Evolutionary conservation across 2,329 filamentous ascomycete genomes (phyloP).

Genomic region (Colletotrichum aenigma): DNA sequence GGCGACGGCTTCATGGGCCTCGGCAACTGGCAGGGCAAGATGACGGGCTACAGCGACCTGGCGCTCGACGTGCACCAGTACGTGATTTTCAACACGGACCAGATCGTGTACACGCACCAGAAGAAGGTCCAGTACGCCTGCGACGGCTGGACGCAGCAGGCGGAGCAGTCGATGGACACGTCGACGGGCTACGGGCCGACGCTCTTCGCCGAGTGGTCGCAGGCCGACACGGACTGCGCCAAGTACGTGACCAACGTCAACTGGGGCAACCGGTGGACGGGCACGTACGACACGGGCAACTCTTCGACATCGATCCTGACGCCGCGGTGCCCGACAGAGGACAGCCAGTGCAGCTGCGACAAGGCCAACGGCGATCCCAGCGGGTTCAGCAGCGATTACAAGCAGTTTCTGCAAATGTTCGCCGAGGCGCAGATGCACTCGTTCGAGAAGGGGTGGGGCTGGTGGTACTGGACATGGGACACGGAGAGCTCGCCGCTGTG

Average conservation of each 20-base stretch:
- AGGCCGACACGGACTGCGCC: slow-evolving; percentile 96
- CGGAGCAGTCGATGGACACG: slow-evolving; percentile 72
- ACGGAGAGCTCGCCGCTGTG: slow-evolving; percentile 87
- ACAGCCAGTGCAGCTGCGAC: slow-evolving; percentile 72
- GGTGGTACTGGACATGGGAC: slow-evolving; percentile 99
- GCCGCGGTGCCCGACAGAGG: slow-evolving; percentile 75
- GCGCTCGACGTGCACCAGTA: slow-evolving; percentile 98
- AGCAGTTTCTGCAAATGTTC: slow-evolving; percentile 85
- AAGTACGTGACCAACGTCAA: slow-evolving; percentile 87
- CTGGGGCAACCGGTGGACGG: slow-evolving; percentile 89
- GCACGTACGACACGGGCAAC: slow-evolving; percentile 77
- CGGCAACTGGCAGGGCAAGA: slow-evolving; percentile 84
- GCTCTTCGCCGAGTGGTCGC: slow-evolving; percentile 95
- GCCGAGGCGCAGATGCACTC: slow-evolving; percentile 95
- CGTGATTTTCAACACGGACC: slow-evolving; percentile 92
- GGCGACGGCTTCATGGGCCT: slow-evolving; percentile 96
- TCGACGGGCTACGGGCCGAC: slow-evolving; percentile 88
- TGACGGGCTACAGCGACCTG: slow-evolving; percentile 73
- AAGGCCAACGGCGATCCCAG: slow-evolving; percentile 75
- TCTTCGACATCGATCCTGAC: slow-evolving; percentile 64
- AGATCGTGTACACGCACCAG: slow-evolving; percentile 81
- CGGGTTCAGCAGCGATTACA: slow-evolving; percentile 75
- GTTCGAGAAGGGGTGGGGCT: slow-evolving; percentile 93
- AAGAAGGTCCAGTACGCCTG: slow-evolving; percentile 89
- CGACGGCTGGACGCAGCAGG: slow-evolving; percentile 82